Percentiles rank a stretch among this genome's conserved stretches.
These are phyloP conservation scores for Coccomyxa subellipsoidea DNA, from an alignment of 163 green algal genomes.

Conservation along the genomic window DNA sequence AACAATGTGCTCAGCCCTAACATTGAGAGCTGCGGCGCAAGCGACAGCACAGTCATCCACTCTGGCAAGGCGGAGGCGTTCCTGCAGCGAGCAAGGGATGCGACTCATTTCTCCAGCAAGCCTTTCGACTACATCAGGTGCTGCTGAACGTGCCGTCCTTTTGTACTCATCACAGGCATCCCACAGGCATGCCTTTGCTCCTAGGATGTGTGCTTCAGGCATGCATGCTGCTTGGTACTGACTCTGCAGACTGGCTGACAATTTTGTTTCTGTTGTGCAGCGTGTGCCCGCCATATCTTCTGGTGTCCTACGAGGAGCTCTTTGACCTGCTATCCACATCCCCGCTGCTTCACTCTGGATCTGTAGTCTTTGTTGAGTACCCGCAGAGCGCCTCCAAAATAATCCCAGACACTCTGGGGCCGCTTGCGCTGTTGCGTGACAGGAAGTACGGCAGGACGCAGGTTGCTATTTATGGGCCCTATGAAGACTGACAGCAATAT, in stretches of 20 bases:
- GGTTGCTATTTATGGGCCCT: conserved; percentile 46
- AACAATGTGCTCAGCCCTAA: conserved; percentile 63
- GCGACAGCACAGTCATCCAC: conserved; percentile 47
- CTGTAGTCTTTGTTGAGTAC: conserved; percentile 88
- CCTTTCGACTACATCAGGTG: conserved; percentile 78
- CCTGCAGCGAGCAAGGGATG: conserved; percentile 40
- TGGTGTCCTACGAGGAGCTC: conserved; percentile 85
- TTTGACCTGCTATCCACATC: conserved; percentile 70
- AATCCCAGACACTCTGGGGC: conserved; percentile 57
- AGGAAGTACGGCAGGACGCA: conserved; percentile 81
- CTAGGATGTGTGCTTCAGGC: too few relatives aligned
- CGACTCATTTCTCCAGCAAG: background rate
- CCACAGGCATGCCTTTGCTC: too few relatives aligned
- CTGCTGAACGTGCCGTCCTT: too few relatives aligned
- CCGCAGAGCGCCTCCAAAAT: conserved; percentile 51
- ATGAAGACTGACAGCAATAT: too few relatives aligned
- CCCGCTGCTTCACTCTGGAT: conserved; percentile 54
- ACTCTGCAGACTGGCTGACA: too few relatives aligned
- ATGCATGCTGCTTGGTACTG: too few relatives aligned
- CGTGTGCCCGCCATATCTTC: conserved; percentile 85
- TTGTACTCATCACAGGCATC: too few relatives aligned
- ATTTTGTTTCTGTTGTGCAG: conserved; percentile 3
- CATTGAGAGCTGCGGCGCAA: conserved; percentile 44
- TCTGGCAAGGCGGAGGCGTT: conserved; percentile 74
- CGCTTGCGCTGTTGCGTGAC: conserved; percentile 67